Evolutionary conservation across 441 rosid species (phyloP).

Genomic region (Metrosideros polymorpha): DNA sequence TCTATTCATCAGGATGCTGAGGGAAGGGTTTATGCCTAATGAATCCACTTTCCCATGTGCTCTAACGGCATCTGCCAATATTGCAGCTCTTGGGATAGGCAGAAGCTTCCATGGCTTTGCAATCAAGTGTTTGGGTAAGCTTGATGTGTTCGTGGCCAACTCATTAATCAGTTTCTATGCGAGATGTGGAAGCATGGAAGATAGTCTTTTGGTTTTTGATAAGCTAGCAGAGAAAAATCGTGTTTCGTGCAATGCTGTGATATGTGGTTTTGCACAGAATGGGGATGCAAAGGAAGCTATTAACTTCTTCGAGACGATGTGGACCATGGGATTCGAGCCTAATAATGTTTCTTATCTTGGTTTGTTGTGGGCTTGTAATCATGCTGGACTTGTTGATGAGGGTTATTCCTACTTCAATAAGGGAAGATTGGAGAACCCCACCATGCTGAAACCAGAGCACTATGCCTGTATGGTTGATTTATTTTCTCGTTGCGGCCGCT

Average conservation of each 20-base stretch:
- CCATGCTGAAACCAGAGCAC: slow-evolving; percentile 43
- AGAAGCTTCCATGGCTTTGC: slow-evolving; percentile 62
- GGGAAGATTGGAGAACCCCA: slow-evolving; percentile 23
- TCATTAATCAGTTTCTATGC: slow-evolving; percentile 70
- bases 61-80: slow-evolving; percentile 50
- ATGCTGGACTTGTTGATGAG: slow-evolving; percentile 57
- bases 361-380: slow-evolving; percentile 68
- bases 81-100: slow-evolving; percentile 56
- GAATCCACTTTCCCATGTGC: slow-evolving; percentile 49
- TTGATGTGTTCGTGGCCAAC: slow-evolving; percentile 39
- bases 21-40: slow-evolving; percentile 47
- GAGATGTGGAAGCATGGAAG: slow-evolving; percentile 72
- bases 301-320: slow-evolving; percentile 37
- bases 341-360: slow-evolving; percentile 62
- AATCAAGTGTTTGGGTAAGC: slow-evolving; percentile 37
- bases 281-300: slow-evolving; percentile 69
- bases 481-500: slow-evolving; percentile 51
- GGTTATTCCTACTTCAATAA: slow-evolving; percentile 52
- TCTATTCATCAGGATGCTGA: slow-evolving; percentile 53
- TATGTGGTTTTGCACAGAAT: slow-evolving; percentile 74
- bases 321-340: slow-evolving; percentile 32
- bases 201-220: slow-evolving; percentile 42
- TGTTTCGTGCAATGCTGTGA: slow-evolving; percentile 71
- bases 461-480: slow-evolving; percentile 81
- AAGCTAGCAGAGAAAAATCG: slow-evolving; percentile 25